Conservation (phyloP, 148 eudicot genomes). For the Beta vulgaris region DNA sequence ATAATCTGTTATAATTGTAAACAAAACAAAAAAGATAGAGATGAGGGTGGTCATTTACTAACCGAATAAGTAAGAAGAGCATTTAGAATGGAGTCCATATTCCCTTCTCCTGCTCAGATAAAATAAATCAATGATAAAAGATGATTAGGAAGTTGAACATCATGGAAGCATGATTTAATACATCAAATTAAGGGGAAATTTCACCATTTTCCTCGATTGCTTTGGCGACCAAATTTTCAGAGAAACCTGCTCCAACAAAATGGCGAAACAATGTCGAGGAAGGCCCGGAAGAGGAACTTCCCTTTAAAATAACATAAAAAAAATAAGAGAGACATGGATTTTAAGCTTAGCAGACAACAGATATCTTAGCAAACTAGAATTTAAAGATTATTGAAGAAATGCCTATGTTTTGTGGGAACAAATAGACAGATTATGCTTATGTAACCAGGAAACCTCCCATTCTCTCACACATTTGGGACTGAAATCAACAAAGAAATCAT, state of each 20-base stretch:
- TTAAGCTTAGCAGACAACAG: slow-evolving; percentile 1
- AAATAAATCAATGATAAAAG: not conserved
- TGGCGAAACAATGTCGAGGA: slow-evolving; percentile 43
- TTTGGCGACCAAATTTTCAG: slow-evolving; percentile 48
- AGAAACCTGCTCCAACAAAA: slow-evolving; percentile 61
- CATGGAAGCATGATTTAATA: not conserved
- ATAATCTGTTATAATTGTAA: not conserved
- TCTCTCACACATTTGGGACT: not conserved
- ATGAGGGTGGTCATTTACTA: not conserved
- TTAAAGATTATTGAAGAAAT: slow-evolving; percentile 5
- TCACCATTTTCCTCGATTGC: slow-evolving; percentile 72
- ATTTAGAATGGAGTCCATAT: slow-evolving; percentile 46
- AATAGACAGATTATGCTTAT: not conserved
- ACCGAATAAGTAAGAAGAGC: slow-evolving; percentile 51
- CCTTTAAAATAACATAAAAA: slow-evolving; percentile 33
- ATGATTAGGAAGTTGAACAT: slow-evolving; percentile 20
- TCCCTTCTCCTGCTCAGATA: slow-evolving; percentile 49
- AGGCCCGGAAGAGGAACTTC: slow-evolving; percentile 58
- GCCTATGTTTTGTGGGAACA: not conserved
- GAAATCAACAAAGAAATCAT: not conserved
- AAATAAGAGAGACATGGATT: not conserved
- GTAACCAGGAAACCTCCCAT: not conserved
- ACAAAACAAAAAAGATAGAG: not conserved
- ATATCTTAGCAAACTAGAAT: not conserved
- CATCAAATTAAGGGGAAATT: slow-evolving; percentile 9